A percentile compares a stretch with the other conserved stretches of the same genome.
Conservation (phyloP, 331 rosid species). For the Malus hybrid region DNA sequence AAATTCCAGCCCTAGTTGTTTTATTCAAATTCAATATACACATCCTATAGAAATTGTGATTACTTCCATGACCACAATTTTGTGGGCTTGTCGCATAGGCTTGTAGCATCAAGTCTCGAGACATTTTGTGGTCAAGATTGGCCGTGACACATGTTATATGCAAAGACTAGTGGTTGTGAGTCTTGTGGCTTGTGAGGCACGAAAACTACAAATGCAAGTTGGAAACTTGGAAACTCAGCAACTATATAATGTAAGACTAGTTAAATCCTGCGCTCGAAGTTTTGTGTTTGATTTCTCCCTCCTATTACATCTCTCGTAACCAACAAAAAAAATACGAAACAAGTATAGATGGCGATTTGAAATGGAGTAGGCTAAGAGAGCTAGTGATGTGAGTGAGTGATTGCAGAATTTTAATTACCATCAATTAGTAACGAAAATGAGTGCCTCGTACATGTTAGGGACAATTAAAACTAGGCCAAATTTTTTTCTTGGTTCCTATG, state of each 20-base stretch:
- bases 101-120: slow-evolving; percentile 13
- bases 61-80: slow-evolving; percentile 32
- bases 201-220: background rate
- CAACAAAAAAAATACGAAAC: background rate
- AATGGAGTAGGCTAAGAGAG: too few species aligned
- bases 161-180: background rate
- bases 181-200: slow-evolving; percentile 5
- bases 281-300: background rate
- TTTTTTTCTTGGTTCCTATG: too few species aligned
- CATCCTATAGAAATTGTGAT: background rate
- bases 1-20: too few species aligned
- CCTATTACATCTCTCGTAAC: background rate
- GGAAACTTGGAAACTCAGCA: background rate
- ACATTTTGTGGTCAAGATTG: slow-evolving; percentile 20
- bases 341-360: background rate
- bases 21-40: too few species aligned
- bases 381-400: too few species aligned
- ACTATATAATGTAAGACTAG: background rate
- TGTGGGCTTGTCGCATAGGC: slow-evolving; percentile 19
- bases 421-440: too few species aligned
- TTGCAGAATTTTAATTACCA: too few species aligned
- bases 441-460: too few species aligned
- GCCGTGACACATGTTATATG: background rate
- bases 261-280: background rate
- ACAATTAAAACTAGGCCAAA: background rate